Evolutionary conservation across 345 rosid genomes (phyloP).

Genomic region (Acer yangbiense): DNA sequence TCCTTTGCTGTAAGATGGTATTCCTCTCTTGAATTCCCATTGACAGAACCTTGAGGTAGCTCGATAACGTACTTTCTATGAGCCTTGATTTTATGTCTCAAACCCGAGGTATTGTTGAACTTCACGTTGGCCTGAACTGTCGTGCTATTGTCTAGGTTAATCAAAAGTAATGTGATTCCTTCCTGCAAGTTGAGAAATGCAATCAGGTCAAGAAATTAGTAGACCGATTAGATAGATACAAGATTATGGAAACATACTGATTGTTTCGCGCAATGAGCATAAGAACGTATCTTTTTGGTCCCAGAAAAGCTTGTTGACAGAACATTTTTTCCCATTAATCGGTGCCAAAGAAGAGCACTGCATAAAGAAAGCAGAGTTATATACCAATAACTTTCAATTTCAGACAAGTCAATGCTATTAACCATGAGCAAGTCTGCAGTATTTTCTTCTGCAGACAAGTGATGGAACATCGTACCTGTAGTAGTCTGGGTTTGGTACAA

Average conservation of each 20-base stretch:
- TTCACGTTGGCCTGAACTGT: slow-evolving; percentile 46
- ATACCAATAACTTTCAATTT: too few relatives aligned
- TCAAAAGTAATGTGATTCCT: slow-evolving; percentile 66
- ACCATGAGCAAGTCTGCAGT: background rate
- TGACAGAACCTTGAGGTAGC: slow-evolving; percentile 24
- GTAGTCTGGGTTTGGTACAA: slow-evolving; percentile 90
- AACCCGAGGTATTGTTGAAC: slow-evolving; percentile 34
- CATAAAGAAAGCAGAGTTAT: slow-evolving; percentile 18
- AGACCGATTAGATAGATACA: background rate
- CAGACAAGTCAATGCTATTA: too few relatives aligned
- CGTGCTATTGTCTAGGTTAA: slow-evolving; percentile 72
- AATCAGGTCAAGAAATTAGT: slow-evolving; percentile 8
- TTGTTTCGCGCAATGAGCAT: slow-evolving; percentile 79
- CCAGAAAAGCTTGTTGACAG: slow-evolving; percentile 65
- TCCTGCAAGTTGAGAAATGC: slow-evolving; percentile 49
- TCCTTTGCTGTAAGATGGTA: slow-evolving; percentile 80
- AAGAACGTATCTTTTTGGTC: slow-evolving; percentile 66
- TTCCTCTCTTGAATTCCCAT: slow-evolving; percentile 61
- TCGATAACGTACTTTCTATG: slow-evolving; percentile 17
- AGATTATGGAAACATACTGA: slow-evolving; percentile 46
- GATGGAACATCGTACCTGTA: slow-evolving; percentile 50
- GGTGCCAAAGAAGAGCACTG: slow-evolving; percentile 95
- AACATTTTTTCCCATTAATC: slow-evolving; percentile 79
- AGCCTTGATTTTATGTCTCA: slow-evolving; percentile 32
- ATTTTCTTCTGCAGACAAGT: background rate